Base-by-base conservation (phyloP, 805 yeast species). In the Crinitomyces ghanaensis region DNA sequence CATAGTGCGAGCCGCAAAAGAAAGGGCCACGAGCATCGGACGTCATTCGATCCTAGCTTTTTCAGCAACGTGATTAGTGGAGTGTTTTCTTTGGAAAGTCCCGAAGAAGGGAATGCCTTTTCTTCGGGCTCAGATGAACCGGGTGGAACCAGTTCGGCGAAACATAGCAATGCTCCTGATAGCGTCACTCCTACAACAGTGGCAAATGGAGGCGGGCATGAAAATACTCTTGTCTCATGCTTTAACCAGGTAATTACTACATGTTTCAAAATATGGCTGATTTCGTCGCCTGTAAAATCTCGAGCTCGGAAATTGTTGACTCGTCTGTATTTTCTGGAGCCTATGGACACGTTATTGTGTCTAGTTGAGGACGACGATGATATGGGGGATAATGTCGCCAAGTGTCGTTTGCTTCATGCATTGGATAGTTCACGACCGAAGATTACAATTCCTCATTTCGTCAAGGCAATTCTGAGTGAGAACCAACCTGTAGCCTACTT, bases 371-470 rank as follows among this genome's bases (percentile, higher is more conserved):
- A 55, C 7, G 55, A 54, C 3, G 44, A 46, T 12, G 15, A 9
- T 12, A 45, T 51, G 4, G 39, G 40, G 18, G 40, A 48, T 26
- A 46, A 68, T 4, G 60, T 73, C 8, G 67, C 74, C 45, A 78
- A 76, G 43, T n/a, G n/a, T n/a, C n/a, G n/a, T n/a, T 48, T 82
- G 2, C 53, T 82, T n/a, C 84, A 81, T 51, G 76, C 80, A 2
- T 57, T 86, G 31, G 95, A 86, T 56, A 88, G 91, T 1, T 79
- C 93, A 5, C 71, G 81, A 42, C 80, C 93, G 0, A 80, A 74
- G 36, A 46, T 71, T 4, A 79, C 93, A 0, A 59, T 84, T 9
- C 86, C 93, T 0, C 67, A 70, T 44, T 57, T 85, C 4, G 62
- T 82, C 43, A 28, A 31, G n/a, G 62, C 81, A 0, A 62, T 78